Conservation (phyloP, 139 green algal species). For the Volvox reticuliferus region DNA sequence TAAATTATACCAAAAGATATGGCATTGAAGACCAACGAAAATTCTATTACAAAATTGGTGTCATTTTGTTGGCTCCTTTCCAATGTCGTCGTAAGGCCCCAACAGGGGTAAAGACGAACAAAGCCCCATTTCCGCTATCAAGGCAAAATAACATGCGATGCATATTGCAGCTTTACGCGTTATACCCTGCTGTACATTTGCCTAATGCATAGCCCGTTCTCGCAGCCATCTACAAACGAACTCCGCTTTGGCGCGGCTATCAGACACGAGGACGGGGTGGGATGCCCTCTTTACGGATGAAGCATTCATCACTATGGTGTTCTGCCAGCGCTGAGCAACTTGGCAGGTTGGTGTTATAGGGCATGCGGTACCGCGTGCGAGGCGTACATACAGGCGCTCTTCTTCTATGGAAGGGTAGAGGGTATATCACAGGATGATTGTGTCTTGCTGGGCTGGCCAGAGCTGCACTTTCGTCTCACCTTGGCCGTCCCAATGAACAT, state of each 20-base stretch:
- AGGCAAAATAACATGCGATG: too few species aligned
- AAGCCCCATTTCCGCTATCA: too few species aligned
- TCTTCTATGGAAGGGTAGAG: not conserved
- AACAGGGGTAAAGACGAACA: too few species aligned
- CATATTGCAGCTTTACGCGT: too few species aligned
- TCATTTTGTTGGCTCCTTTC: too few species aligned
- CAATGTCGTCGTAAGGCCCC: too few species aligned
- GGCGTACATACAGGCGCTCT: not conserved
- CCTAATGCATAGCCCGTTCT: not conserved
- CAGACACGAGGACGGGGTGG: not conserved
- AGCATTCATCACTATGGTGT: not conserved
- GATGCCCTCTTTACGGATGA: not conserved
- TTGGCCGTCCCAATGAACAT: conserved; percentile 5
- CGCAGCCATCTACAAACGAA: not conserved
- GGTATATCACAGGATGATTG: not conserved
- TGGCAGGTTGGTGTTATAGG: not conserved
- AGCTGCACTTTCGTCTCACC: not conserved
- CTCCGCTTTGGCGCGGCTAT: not conserved
- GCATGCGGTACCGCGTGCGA: not conserved
- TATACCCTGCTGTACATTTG: not conserved
- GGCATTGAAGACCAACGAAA: too few species aligned
- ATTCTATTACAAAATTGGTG: too few species aligned
- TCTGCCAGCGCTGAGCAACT: not conserved
- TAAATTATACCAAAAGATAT: too few species aligned
- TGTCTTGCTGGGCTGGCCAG: not conserved